phyloP scores from a whole-genome alignment of 2,329 filamentous ascomycete genomes.

The Aspergillus udagawae region DNA sequence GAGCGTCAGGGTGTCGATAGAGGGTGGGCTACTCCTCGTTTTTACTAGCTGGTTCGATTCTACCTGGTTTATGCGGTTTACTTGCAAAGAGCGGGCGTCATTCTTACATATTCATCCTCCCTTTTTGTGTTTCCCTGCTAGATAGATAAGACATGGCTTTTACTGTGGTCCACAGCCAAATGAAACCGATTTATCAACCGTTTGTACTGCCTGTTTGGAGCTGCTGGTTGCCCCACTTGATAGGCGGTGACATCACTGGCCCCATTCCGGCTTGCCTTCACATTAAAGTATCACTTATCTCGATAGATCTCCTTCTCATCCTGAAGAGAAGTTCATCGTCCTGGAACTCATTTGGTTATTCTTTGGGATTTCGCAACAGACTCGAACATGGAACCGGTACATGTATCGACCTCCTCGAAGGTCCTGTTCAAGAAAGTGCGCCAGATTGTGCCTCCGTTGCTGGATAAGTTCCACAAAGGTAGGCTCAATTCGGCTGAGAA shows the following conservation, averaged over 20 bases:
- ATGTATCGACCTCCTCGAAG: slow-evolving; percentile 65
- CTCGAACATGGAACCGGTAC: slow-evolving; percentile 30
- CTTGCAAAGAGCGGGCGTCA: slow-evolving; percentile 6
- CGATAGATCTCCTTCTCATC: neutral
- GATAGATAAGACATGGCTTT: neutral
- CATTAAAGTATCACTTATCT: slow-evolving; percentile 1
- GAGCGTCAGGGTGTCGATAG: slow-evolving; percentile 30
- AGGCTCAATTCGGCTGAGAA: slow-evolving; percentile 14
- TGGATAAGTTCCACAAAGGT: slow-evolving; percentile 97
- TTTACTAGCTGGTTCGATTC: slow-evolving; percentile 3
- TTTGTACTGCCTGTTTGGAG: slow-evolving; percentile 5
- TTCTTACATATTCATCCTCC: neutral
- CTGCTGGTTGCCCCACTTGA: slow-evolving; percentile 23
- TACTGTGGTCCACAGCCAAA: neutral
- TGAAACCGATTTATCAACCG: neutral
- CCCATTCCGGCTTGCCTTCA: slow-evolving; percentile 5
- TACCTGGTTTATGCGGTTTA: slow-evolving; percentile 3
- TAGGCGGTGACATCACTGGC: slow-evolving; percentile 33
- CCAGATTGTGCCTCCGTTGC: slow-evolving; percentile 90
- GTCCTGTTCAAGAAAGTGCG: slow-evolving; percentile 75
- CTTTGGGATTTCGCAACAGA: neutral
- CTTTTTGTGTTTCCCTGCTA: neutral
- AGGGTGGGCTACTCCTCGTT: slow-evolving; percentile 14
- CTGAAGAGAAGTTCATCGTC: neutral
- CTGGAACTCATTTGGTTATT: neutral